Conservation (phyloP, 2,329 filamentous ascomycete species). For the Fusarium zealandicum region DNA sequence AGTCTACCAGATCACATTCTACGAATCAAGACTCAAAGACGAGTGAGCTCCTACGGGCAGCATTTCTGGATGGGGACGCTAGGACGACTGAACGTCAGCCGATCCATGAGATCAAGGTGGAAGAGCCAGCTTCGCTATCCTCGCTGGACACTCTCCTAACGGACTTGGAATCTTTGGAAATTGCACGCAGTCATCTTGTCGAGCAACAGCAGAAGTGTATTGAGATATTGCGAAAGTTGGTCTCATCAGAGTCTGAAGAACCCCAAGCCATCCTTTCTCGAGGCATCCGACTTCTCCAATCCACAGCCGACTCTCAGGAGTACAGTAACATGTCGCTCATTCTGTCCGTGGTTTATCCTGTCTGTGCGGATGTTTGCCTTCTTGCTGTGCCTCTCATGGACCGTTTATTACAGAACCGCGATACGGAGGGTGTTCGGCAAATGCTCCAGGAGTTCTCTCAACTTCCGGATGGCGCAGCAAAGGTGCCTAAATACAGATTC, state of each 20-base stretch:
- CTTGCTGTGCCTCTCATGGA: slow-evolving; percentile 37
- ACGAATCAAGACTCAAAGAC: not conserved
- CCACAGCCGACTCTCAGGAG: slow-evolving; percentile 22
- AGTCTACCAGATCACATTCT: not conserved
- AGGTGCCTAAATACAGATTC: slow-evolving; percentile 5
- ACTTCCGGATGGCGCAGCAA: not conserved
- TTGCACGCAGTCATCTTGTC: not conserved
- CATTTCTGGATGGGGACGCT: not conserved
- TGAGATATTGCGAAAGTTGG: slow-evolving; percentile 27
- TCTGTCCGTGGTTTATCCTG: slow-evolving; percentile 32
- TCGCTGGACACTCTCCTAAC: slow-evolving; percentile 21
- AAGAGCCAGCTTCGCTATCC: not conserved
- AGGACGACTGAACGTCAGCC: not conserved
- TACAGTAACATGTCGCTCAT: slow-evolving; percentile 29
- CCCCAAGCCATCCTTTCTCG: slow-evolving; percentile 20
- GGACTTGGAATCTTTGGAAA: slow-evolving; percentile 15
- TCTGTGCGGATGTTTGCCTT: slow-evolving; percentile 35
- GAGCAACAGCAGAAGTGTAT: slow-evolving; percentile 25
- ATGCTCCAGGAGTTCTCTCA: slow-evolving; percentile 26
- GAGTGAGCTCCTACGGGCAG: not conserved
- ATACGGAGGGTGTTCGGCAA: slow-evolving; percentile 25
- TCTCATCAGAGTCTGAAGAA: slow-evolving; percentile 18
- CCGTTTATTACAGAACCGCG: slow-evolving; percentile 16
- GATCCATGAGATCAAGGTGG: not conserved
- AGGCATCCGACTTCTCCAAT: slow-evolving; percentile 39